Evolutionary conservation across 75 land plant species (phyloP).

Genomic region (Cryptomeria japonica): DNA sequence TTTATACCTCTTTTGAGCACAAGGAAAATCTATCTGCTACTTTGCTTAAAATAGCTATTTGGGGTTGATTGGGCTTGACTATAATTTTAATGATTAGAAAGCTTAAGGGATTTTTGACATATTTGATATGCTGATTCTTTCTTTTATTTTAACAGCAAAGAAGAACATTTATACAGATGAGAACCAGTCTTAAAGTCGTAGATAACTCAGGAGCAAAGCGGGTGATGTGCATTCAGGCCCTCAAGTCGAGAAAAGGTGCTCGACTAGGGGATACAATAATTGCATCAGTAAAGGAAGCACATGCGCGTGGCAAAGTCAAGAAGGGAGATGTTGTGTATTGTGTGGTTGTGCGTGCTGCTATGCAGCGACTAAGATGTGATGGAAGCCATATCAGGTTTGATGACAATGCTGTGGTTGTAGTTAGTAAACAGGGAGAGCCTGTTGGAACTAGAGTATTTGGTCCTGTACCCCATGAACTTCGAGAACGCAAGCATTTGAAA

Average conservation of each 20-base stretch:
- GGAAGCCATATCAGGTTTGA: slow-evolving; percentile 96
- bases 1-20: neutral
- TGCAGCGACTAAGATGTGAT: slow-evolving; percentile 80
- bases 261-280: slow-evolving; percentile 87
- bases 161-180: slow-evolving; percentile 79
- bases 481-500: slow-evolving; percentile 80
- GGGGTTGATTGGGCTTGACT: neutral
- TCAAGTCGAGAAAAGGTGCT: slow-evolving; percentile 63
- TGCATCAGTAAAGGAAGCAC: slow-evolving; percentile 95
- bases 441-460: slow-evolving; percentile 91
- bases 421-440: slow-evolving; percentile 96
- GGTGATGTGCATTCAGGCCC: slow-evolving; percentile 87
- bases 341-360: slow-evolving; percentile 94
- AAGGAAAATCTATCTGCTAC: neutral
- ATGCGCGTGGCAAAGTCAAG: slow-evolving; percentile 82
- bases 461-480: slow-evolving; percentile 92
- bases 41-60: neutral
- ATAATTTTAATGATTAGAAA: neutral
- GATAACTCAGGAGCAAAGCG: slow-evolving; percentile 97
- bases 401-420: slow-evolving; percentile 91
- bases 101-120: neutral
- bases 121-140: neutral
- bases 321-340: slow-evolving; percentile 92
- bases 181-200: slow-evolving; percentile 80
- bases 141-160: slow-evolving; percentile 40